phyloP scores from a whole-genome alignment of 257 asterid species.

The Sherardia arvensis region DNA sequence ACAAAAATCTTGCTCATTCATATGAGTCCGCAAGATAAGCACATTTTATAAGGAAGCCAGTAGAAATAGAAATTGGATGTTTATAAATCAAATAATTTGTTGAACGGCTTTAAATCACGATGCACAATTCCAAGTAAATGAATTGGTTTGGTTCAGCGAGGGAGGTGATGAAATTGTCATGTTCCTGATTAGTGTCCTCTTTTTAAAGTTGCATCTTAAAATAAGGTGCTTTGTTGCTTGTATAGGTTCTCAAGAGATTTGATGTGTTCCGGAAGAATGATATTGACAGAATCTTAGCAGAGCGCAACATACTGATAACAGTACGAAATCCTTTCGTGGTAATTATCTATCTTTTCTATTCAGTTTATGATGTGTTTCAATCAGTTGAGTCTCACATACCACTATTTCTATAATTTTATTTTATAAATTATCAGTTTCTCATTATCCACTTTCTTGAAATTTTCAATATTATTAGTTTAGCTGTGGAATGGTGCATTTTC shows the following conservation, averaged over 20 bases:
- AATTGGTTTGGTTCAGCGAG: neutral
- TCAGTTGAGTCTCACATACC: conserved; percentile 1
- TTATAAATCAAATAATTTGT: neutral
- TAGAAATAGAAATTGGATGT: neutral
- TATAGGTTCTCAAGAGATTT: conserved; percentile 87
- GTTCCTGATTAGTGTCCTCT: neutral
- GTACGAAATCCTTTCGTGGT: conserved; percentile 98
- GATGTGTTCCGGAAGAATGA: conserved; percentile 93
- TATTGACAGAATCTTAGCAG: conserved; percentile 89
- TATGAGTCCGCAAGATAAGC: neutral
- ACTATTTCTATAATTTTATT: neutral
- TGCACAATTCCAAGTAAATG: no score
- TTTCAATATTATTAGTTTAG: neutral
- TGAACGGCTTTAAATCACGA: no score
- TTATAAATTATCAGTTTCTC: neutral
- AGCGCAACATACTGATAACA: conserved; percentile 88
- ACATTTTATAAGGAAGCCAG: neutral
- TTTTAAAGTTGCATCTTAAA: conserved; percentile 4
- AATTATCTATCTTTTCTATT: conserved; percentile 19
- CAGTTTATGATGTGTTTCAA: conserved; percentile 11
- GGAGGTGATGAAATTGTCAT: neutral
- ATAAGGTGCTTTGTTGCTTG: conserved; percentile 23
- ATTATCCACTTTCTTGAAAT: neutral
- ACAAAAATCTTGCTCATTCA: neutral
- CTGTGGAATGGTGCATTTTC: neutral